A percentile compares a stretch with the other conserved stretches of the same genome.
These are phyloP conservation scores for Vitis hybrid DNA, from an alignment of 177 flowering plant genomes.

Conservation along the genomic window DNA sequence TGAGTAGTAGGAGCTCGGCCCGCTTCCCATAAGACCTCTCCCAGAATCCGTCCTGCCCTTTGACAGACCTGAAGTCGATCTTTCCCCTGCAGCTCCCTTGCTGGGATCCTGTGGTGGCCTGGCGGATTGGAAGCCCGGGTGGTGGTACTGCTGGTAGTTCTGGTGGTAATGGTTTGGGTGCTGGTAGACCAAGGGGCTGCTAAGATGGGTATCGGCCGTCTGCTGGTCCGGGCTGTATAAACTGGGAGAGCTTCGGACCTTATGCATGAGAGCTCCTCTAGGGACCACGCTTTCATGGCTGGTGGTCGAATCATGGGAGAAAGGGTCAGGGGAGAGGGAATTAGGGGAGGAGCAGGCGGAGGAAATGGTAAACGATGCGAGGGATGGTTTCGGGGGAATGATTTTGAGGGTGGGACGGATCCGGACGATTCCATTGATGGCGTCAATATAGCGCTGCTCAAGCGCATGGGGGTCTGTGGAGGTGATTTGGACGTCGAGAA, in stretches of 20 bases:
- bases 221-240: constrained; percentile 24
- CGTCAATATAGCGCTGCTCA: constrained; percentile 75
- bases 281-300: constrained; percentile 5
- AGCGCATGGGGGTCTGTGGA: constrained; percentile 21
- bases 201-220: background rate
- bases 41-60: constrained; percentile 14
- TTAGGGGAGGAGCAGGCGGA: constrained; percentile 49
- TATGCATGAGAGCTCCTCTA: constrained; percentile 28
- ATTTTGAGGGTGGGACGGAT: background rate
- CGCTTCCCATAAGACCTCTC: constrained; percentile 14
- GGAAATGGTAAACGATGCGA: constrained; percentile 22
- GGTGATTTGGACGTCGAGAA: constrained; percentile 19
- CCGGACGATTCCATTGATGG: constrained; percentile 50
- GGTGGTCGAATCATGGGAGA: constrained; percentile 11
- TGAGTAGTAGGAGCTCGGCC: constrained; percentile 7
- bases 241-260: constrained; percentile 66
- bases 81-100: constrained; percentile 5
- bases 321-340: constrained; percentile 31
- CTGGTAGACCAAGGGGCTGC: constrained; percentile 12
- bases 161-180: constrained; percentile 19
- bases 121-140: constrained; percentile 8
- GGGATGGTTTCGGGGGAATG: background rate
- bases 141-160: constrained; percentile 15
- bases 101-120: constrained; percentile 12
- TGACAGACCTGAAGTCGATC: constrained; percentile 5